Base-by-base conservation (phyloP, 352 stramenopile species). In the Peronosclerospora sorghi region DNA sequence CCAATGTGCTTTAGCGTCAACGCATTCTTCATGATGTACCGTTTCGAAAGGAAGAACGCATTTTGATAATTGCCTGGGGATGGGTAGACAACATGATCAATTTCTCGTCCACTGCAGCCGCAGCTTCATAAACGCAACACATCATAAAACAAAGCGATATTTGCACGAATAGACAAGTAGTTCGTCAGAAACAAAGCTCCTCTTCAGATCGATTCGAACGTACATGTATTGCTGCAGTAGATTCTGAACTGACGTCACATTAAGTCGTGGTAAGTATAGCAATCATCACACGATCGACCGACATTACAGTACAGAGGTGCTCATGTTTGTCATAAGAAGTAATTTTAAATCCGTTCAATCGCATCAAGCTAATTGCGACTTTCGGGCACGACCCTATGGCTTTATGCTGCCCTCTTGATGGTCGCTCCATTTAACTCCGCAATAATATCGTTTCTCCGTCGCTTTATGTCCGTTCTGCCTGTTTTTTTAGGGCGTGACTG, bases 41-140 rank as follows among this genome's bases (percentile, higher is more conserved):
- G 1, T 70, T 92, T 54, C 69, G 73, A 43, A 62, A 83, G 12
- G 89, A 96, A 58, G 91, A 89, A 10, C 73, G 91, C 35, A 96
- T 97, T 55, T 95, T 73, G 15, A 87, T 97, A 46, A 96, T 97
- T 53, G 64, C 94, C 4, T 97, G 91, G 91, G 91, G 87, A 12
- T 84, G 70, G 76, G 73, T 88, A 44, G 73, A 85, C 48, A 68
- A 65, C 53, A 88, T 86, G 68, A 52, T 40, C 19, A 65, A 86
- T n/a, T n/a, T n/a, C n/a, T n/a, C n/a, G n/a, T n/a, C n/a, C n/a
- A n/a, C n/a, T n/a, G n/a, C n/a, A n/a, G 4, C n/a, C n/a, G n/a
- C n/a, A n/a, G n/a, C n/a, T n/a, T n/a, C n/a, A n/a, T n/a, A n/a
- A n/a, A n/a, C n/a, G n/a, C n/a, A n/a, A n/a, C n/a, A n/a, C n/a